Conservation (phyloP, 106 monocot species). For the Dendrobium officinale region DNA sequence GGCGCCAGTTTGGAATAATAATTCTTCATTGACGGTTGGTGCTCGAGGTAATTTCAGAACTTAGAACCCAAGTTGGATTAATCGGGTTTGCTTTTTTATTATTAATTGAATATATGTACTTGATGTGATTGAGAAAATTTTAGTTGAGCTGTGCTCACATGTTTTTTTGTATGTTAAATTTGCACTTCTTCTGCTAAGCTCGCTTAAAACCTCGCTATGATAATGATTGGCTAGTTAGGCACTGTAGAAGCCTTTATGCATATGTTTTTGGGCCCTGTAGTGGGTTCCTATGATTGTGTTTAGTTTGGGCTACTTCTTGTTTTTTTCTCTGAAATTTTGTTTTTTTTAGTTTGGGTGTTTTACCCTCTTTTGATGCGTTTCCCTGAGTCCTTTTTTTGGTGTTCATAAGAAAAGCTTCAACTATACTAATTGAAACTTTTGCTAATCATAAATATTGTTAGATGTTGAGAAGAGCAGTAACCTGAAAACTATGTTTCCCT, state of each 20-base stretch:
- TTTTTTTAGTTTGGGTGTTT: no score
- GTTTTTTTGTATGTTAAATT: no score
- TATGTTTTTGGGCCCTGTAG: not conserved
- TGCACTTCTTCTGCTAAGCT: not conserved
- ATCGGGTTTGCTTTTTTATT: not conserved
- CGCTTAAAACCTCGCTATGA: no score
- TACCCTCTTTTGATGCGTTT: no score
- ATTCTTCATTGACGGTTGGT: constrained; percentile 18
- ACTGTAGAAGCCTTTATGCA: not conserved
- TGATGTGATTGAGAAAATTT: no score
- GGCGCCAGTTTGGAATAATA: constrained; percentile 23
- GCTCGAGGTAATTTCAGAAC: constrained; percentile 8
- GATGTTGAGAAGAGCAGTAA: no score
- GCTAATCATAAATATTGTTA: no score
- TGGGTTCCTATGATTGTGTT: not conserved
- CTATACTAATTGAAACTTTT: no score
- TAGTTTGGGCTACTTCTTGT: not conserved
- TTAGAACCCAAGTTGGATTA: not conserved
- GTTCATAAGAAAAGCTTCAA: no score
- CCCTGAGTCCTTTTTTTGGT: no score
- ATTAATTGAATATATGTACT: not conserved
- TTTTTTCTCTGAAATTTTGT: not conserved
- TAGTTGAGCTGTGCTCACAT: no score
- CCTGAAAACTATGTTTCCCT: no score
- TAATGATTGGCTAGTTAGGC: not conserved